Evolutionary conservation across 148 eudicot genomes (phyloP).

Genomic region (Nepenthes gracilis): DNA sequence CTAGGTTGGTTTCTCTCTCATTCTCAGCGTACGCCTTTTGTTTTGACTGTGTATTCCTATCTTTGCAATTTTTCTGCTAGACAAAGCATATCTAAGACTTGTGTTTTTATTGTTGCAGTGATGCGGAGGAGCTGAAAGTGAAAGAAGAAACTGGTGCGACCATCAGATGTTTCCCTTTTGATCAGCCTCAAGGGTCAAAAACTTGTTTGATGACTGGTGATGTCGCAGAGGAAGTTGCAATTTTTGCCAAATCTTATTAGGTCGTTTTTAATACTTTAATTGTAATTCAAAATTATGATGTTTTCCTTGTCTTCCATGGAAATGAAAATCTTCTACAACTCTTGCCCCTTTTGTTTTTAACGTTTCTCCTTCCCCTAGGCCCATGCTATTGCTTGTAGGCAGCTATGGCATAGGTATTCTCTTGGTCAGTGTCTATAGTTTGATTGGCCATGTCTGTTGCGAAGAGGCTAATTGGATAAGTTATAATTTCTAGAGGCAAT

Average conservation of each 20-base stretch:
- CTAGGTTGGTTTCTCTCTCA: constrained; percentile 34
- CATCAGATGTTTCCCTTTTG: constrained; percentile 87
- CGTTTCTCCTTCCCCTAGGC: no score
- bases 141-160: constrained; percentile 99
- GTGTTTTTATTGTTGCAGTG: constrained; percentile 30
- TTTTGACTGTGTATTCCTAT: not conserved
- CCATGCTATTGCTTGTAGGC: no score
- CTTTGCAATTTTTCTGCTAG: not conserved
- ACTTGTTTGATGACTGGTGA: constrained; percentile 83
- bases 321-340: no score
- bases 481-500: no score
- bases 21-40: not conserved
- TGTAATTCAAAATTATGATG: no score
- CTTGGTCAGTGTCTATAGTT: no score
- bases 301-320: no score
- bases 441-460: no score
- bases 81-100: not conserved
- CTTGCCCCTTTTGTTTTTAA: no score
- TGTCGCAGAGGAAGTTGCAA: constrained; percentile 89
- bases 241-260: constrained; percentile 94
- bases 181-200: constrained; percentile 70
- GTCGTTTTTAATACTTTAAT: not conserved
- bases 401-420: no score
- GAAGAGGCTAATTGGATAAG: no score
- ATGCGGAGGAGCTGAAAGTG: constrained; percentile 67